These are phyloP conservation scores for Thelonectria olida DNA, from an alignment of 2,329 filamentous ascomycete species.

Conservation along the genomic window DNA sequence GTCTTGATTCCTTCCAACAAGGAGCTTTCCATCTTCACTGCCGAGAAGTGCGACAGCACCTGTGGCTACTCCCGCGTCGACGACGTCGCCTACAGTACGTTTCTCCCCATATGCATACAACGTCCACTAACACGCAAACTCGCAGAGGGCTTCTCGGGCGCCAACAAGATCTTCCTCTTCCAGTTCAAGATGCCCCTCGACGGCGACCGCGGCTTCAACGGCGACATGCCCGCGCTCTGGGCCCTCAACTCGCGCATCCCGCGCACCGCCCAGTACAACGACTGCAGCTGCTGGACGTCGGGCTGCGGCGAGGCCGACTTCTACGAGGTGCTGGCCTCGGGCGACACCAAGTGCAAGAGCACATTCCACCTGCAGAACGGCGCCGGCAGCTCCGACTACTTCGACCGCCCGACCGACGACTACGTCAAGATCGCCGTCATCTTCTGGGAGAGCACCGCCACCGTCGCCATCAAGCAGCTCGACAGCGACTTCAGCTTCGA, in stretches of 20 bases:
- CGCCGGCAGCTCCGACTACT: conserved; percentile 76
- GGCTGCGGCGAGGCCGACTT: conserved; percentile 81
- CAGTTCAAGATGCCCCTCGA: conserved; percentile 77
- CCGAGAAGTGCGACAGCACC: conserved; percentile 51
- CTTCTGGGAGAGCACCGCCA: conserved; percentile 61
- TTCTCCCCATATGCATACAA: background rate
- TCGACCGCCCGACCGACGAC: conserved; percentile 68
- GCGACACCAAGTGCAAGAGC: conserved; percentile 73
- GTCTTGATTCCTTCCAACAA: conserved; percentile 52
- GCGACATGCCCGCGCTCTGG: conserved; percentile 80
- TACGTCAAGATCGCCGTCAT: conserved; percentile 73
- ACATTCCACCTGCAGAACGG: conserved; percentile 73
- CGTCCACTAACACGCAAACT: conserved; percentile 9
- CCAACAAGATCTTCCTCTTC: conserved; percentile 77
- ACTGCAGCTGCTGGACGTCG: conserved; percentile 76
- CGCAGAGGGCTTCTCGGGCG: conserved; percentile 74
- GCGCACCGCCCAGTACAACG: conserved; percentile 73
- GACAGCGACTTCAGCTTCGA: conserved; percentile 52
- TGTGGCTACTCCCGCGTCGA: conserved; percentile 56
- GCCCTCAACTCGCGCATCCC: conserved; percentile 78
- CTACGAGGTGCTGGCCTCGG: conserved; percentile 74
- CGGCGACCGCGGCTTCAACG: conserved; percentile 60
- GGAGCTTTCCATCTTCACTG: conserved; percentile 58
- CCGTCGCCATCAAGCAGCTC: conserved; percentile 66
- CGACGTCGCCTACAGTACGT: conserved; percentile 56